Evolutionary conservation across 441 rosid genomes (phyloP).

Genomic region (California macrophylla): DNA sequence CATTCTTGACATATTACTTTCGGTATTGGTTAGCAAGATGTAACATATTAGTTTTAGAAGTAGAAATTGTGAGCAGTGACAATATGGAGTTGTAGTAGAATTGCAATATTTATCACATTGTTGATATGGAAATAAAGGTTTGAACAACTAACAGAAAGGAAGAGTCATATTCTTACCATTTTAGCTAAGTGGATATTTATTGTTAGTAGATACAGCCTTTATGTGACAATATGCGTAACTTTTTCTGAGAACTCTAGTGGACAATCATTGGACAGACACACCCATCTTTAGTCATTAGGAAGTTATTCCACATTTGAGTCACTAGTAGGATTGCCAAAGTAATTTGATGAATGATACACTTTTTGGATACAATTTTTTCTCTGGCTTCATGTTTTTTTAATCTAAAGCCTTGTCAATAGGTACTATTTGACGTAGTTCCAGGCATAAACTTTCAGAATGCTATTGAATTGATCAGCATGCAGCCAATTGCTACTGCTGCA

Average conservation of each 20-base stretch:
- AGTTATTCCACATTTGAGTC: slow-evolving; percentile 3
- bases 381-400: slow-evolving; percentile 17
- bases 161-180: not conserved
- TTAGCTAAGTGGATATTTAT: not conserved
- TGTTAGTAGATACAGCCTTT: no score
- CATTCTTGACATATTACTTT: not conserved
- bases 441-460: slow-evolving; percentile 82
- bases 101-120: not conserved
- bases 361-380: slow-evolving; percentile 8
- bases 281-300: not conserved
- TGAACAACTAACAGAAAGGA: not conserved
- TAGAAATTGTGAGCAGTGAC: not conserved
- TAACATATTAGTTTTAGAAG: not conserved
- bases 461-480: slow-evolving; percentile 80
- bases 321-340: not conserved
- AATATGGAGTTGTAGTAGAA: not conserved
- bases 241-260: not conserved
- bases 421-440: slow-evolving; percentile 90
- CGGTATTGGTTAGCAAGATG: not conserved
- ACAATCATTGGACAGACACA: not conserved
- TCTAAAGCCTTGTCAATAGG: slow-evolving; percentile 38
- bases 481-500: slow-evolving; percentile 70
- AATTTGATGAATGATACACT: not conserved
- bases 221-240: not conserved
- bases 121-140: not conserved